Conservation (phyloP, 768 basidiomycete genomes). For the Pleurotus ostreatus region DNA sequence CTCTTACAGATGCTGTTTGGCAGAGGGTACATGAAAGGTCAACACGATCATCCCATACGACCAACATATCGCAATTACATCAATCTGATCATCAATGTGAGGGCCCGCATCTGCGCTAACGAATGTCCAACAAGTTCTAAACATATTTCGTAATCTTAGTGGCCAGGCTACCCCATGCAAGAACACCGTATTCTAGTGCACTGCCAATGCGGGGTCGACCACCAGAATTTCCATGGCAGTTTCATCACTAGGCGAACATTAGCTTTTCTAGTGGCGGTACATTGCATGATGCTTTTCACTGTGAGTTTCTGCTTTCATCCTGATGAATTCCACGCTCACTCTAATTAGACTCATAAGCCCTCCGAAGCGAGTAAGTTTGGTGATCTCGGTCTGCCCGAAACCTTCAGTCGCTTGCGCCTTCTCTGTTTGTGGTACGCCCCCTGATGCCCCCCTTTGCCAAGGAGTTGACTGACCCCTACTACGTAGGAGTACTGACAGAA, state of each 20-base stretch:
- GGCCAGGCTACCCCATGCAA: not conserved
- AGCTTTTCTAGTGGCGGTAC: not conserved
- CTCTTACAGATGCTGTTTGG: not conserved
- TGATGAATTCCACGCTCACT: not conserved
- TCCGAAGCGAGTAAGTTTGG: not conserved
- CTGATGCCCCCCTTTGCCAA: not conserved
- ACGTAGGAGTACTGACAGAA: not conserved
- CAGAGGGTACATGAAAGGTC: not conserved
- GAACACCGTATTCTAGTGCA: not conserved
- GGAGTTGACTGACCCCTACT: not conserved
- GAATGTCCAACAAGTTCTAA: not conserved
- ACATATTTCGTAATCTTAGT: not conserved
- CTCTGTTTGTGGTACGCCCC: slow-evolving; percentile 1
- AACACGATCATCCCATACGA: not conserved
- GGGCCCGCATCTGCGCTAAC: not conserved
- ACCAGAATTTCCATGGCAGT: not conserved
- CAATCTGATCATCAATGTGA: not conserved
- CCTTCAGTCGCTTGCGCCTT: slow-evolving; percentile 4
- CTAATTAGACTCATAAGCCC: not conserved
- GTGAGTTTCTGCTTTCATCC: not conserved
- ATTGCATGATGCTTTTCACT: slow-evolving; percentile 1
- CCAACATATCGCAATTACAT: not conserved
- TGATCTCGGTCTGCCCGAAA: slow-evolving; percentile 3
- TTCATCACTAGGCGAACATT: slow-evolving; percentile 1
- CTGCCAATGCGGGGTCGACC: not conserved